phyloP scores from a whole-genome alignment of 305 asterid genomes.

The Withania somnifera region DNA sequence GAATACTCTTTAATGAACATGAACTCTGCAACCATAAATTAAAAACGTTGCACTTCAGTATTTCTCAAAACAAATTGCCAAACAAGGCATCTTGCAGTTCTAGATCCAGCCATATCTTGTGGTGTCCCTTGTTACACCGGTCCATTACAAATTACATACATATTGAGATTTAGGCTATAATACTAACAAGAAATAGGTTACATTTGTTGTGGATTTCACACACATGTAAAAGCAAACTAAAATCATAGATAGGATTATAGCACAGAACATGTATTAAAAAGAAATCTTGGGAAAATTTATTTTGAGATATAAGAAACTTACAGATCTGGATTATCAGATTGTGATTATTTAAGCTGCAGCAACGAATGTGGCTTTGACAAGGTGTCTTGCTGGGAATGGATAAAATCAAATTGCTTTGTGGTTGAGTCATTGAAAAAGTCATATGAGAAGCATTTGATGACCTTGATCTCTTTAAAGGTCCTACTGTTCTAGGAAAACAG shows the following conservation, averaged over 20 bases:
- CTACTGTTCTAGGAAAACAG: constrained; percentile 26
- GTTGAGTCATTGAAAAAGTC: constrained; percentile 3
- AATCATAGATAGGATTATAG: neutral
- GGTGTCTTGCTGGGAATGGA: constrained; percentile 15
- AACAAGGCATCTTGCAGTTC: neutral
- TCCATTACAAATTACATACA: neutral
- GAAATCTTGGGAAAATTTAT: neutral
- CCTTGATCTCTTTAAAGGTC: constrained; percentile 6
- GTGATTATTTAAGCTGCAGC: constrained; percentile 14
- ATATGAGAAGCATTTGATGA: constrained; percentile 6
- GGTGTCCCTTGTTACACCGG: neutral
- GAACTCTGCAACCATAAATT: neutral
- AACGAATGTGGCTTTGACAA: constrained; percentile 13
- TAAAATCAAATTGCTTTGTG: constrained; percentile 8
- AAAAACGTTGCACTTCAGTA: neutral
- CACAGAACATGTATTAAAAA: neutral
- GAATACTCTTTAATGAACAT: neutral
- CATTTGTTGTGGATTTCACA: neutral
- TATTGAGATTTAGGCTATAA: neutral
- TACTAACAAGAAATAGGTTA: neutral
- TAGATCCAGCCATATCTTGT: neutral
- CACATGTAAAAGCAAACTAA: neutral
- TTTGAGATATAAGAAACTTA: constrained; percentile 7
- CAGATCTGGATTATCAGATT: constrained; percentile 10
- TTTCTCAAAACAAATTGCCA: neutral